Evolutionary conservation across 129 eudicot species (phyloP).

Genomic region (Lonicera japonica): DNA sequence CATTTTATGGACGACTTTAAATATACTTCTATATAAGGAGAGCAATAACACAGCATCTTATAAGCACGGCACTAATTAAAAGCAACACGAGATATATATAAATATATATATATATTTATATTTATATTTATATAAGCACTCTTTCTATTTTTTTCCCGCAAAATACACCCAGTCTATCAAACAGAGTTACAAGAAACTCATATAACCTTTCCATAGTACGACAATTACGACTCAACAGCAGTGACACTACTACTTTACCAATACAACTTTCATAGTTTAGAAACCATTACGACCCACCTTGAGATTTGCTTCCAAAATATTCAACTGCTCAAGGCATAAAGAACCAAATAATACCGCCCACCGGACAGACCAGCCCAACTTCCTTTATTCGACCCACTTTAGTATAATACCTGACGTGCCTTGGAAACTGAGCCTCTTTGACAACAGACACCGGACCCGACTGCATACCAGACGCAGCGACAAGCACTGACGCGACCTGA

Average conservation of each 20-base stretch:
- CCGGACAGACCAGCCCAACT: slow-evolving; percentile 22
- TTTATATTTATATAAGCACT: not conserved
- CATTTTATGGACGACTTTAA: too few relatives aligned
- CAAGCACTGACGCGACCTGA: slow-evolving; percentile 40
- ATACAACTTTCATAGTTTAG: not conserved
- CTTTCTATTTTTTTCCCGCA: not conserved
- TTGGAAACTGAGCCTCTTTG: slow-evolving; percentile 24
- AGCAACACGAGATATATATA: too few relatives aligned
- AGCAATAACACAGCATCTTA: too few relatives aligned
- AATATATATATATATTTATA: too few relatives aligned
- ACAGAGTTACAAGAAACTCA: not conserved
- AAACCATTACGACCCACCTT: slow-evolving; percentile 32
- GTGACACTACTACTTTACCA: not conserved
- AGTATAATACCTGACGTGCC: slow-evolving; percentile 24
- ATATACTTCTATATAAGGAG: too few relatives aligned
- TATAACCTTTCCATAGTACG: slow-evolving; percentile 3
- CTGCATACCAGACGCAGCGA: too few relatives aligned
- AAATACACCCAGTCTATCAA: not conserved
- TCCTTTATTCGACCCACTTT: slow-evolving; percentile 32
- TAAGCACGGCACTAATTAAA: too few relatives aligned
- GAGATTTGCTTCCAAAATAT: slow-evolving; percentile 27
- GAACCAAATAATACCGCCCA: slow-evolving; percentile 30
- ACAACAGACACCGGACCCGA: slow-evolving; percentile 35
- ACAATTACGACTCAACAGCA: not conserved
- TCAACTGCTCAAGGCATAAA: slow-evolving; percentile 27